These are phyloP conservation scores for Austroboletus novae-zelandiae DNA, from an alignment of 1,284 basidiomycete genomes.

Conservation along the genomic window DNA sequence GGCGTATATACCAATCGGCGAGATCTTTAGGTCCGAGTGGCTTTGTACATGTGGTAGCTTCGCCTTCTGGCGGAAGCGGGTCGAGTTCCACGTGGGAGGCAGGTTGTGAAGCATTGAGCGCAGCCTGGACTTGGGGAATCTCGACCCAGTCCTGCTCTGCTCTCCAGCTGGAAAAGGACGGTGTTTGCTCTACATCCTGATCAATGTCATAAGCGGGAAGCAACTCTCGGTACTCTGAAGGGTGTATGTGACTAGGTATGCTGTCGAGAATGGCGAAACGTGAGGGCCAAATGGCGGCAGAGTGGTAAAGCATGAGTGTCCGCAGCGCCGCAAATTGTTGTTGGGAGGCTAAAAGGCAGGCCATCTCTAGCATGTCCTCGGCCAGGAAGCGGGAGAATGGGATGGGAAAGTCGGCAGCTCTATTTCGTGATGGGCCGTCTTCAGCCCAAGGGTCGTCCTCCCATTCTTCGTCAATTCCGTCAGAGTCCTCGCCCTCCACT, in stretches of 20 bases:
- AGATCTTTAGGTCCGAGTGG: slow-evolving; percentile 42
- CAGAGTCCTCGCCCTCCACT: slow-evolving; percentile 22
- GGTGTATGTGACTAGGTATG: slow-evolving; percentile 71
- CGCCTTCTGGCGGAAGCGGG: slow-evolving; percentile 1
- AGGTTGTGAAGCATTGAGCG: slow-evolving; percentile 33
- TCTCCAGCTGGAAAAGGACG: slow-evolving; percentile 44
- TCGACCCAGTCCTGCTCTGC: slow-evolving; percentile 57
- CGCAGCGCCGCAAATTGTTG: slow-evolving; percentile 58
- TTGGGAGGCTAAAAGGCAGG: slow-evolving; percentile 64
- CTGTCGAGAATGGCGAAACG: slow-evolving; percentile 69
- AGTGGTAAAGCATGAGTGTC: slow-evolving; percentile 59
- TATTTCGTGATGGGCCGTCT: slow-evolving; percentile 29
- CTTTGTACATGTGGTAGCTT: not conserved
- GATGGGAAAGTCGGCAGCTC: slow-evolving; percentile 40
- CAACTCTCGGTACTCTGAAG: slow-evolving; percentile 58
- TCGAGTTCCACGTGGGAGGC: slow-evolving; percentile 10
- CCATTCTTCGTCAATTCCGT: slow-evolving; percentile 56
- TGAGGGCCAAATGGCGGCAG: slow-evolving; percentile 58
- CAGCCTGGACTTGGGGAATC: slow-evolving; percentile 38
- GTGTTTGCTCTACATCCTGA: slow-evolving; percentile 43
- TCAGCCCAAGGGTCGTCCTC: slow-evolving; percentile 84
- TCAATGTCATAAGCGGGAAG: slow-evolving; percentile 60
- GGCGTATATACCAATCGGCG: slow-evolving; percentile 69
- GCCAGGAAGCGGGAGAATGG: slow-evolving; percentile 64
- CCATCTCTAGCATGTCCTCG: slow-evolving; percentile 54